These are phyloP conservation scores for Mycena maculata DNA, from an alignment of 768 basidiomycete genomes.

Conservation along the genomic window DNA sequence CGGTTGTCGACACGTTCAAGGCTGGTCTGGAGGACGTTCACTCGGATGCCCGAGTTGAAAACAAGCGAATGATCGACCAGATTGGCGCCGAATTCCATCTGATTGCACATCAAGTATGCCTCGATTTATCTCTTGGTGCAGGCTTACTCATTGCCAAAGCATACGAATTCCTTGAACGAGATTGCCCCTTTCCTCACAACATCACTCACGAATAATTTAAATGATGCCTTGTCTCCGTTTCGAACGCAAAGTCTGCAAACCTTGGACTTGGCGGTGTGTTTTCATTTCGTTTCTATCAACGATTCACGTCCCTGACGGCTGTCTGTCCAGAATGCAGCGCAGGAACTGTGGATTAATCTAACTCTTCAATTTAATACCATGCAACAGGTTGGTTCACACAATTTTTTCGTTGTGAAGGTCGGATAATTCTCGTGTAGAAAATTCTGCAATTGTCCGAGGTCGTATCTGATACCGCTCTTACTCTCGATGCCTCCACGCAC, in stretches of 20 bases:
- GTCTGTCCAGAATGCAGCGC: conserved; percentile 42
- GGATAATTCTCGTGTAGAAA: conserved; percentile 28
- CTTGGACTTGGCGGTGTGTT: conserved; percentile 24
- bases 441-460: conserved; percentile 37
- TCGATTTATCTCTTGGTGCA: background rate
- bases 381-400: conserved; percentile 46
- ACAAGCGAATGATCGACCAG: conserved; percentile 18
- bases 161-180: conserved; percentile 28
- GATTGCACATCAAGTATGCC: conserved; percentile 27
- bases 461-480: conserved; percentile 37
- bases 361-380: conserved; percentile 39
- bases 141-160: conserved; percentile 22
- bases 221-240: conserved; percentile 21
- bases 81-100: conserved; percentile 26
- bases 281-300: background rate
- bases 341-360: conserved; percentile 42
- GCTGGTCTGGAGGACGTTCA: conserved; percentile 11
- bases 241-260: conserved; percentile 23
- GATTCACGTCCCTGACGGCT: background rate
- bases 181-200: conserved; percentile 22
- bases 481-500: conserved; percentile 46
- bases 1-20: conserved; percentile 13
- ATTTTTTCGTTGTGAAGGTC: background rate
- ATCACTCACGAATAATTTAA: conserved; percentile 18
- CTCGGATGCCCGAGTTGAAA: background rate